Percentiles rank a stretch among this genome's conserved stretches.
These are phyloP conservation scores for Phytophthora capsici DNA, from an alignment of 352 stramenopile genomes.

Conservation along the genomic window DNA sequence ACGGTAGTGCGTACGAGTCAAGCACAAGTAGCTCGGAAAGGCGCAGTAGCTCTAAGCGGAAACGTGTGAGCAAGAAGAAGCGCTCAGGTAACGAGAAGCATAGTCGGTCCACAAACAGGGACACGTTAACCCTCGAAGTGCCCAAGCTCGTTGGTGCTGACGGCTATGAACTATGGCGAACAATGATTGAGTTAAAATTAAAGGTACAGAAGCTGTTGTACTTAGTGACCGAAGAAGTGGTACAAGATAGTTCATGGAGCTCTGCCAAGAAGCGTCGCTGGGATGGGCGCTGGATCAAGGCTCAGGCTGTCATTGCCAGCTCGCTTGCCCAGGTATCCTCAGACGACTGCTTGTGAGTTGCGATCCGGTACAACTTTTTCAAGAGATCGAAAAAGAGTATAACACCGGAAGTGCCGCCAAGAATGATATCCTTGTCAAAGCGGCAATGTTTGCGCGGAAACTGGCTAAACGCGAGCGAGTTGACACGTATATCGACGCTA, in stretches of 20 bases:
- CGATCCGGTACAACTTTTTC: constrained; percentile 4
- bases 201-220: neutral
- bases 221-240: neutral
- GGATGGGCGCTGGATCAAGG: neutral
- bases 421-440: constrained; percentile 13
- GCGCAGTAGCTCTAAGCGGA: too few relatives aligned
- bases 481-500: constrained; percentile 8
- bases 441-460: constrained; percentile 3
- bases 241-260: neutral
- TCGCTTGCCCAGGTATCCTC: constrained; percentile 10
- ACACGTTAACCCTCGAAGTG: neutral
- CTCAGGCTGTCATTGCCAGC: constrained; percentile 3
- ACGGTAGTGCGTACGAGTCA: too few relatives aligned
- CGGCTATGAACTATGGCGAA: constrained; percentile 2
- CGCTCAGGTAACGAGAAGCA: neutral
- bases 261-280: neutral
- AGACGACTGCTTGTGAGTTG: constrained; percentile 2
- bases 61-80: neutral
- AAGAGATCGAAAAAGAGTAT: constrained; percentile 15
- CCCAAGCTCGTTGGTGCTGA: neutral
- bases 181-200: constrained; percentile 3
- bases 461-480: constrained; percentile 1
- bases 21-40: too few relatives aligned
- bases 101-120: neutral
- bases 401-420: constrained; percentile 7